These are phyloP conservation scores for Boletus barrowsii DNA, from an alignment of 768 basidiomycete genomes.

Conservation along the genomic window DNA sequence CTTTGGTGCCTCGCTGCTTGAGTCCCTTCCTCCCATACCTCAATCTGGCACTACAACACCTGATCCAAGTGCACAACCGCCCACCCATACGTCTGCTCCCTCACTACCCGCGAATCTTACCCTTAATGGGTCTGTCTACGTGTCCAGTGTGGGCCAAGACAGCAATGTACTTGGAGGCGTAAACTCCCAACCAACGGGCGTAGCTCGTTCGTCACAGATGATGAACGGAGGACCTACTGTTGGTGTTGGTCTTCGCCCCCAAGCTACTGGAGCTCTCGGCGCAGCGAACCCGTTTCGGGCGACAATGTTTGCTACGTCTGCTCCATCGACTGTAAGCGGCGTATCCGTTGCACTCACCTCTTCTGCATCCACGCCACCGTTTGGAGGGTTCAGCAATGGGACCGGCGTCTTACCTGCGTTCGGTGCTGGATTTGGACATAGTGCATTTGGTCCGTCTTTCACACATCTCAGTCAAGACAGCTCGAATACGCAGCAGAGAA, in stretches of 20 bases:
- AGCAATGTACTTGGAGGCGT: conserved; percentile 27
- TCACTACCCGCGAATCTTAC: conserved; percentile 23
- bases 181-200: conserved; percentile 35
- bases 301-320: conserved; percentile 48
- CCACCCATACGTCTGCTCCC: conserved; percentile 18
- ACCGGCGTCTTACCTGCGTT: conserved; percentile 4
- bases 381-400: conserved; percentile 19
- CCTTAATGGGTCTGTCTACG: conserved; percentile 9
- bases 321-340: conserved; percentile 4
- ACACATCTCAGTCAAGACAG: conserved; percentile 15
- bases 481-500: conserved; percentile 37
- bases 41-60: conserved; percentile 54
- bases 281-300: conserved; percentile 64
- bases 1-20: conserved; percentile 74
- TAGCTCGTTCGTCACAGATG: conserved; percentile 6
- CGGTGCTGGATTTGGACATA: conserved; percentile 17
- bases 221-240: conserved; percentile 26
- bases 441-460: conserved; percentile 25
- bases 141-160: conserved; percentile 14
- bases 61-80: conserved; percentile 18
- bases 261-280: conserved; percentile 53
- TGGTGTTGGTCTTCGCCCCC: conserved; percentile 54
- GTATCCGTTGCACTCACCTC: conserved; percentile 11
- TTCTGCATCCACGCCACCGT: conserved; percentile 27
- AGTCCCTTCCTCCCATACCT: conserved; percentile 71